These are phyloP conservation scores for Corylus heterophylla DNA, from an alignment of 306 rosid genomes.

Conservation along the genomic window DNA sequence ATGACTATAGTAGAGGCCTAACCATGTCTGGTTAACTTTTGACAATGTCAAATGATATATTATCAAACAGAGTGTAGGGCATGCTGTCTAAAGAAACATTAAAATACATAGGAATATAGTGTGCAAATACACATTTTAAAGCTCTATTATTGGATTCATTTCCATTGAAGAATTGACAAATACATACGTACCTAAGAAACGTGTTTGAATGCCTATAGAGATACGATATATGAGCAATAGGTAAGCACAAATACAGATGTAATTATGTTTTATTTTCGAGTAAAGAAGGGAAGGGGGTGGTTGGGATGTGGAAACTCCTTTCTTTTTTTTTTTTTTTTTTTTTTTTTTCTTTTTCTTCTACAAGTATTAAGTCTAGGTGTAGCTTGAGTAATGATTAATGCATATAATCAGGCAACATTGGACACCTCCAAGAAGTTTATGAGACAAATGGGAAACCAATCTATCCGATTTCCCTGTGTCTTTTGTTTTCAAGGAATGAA, in stretches of 20 bases:
- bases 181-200: background rate
- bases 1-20: background rate
- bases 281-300: background rate
- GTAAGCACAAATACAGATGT: background rate
- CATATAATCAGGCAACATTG: slow-evolving; percentile 48
- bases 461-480: slow-evolving; percentile 28
- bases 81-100: background rate
- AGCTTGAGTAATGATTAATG: slow-evolving; percentile 45
- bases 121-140: background rate
- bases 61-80: background rate
- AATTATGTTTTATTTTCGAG: background rate
- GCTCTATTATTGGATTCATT: background rate
- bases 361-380: slow-evolving; percentile 47
- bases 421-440: slow-evolving; percentile 39
- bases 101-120: background rate
- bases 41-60: background rate
- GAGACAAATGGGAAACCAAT: slow-evolving; percentile 38
- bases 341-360: no score
- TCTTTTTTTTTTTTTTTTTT: background rate
- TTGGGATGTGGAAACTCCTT: background rate
- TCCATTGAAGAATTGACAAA: background rate
- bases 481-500: slow-evolving; percentile 44
- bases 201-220: background rate
- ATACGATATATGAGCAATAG: background rate
- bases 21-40: slow-evolving; percentile 10